Evolutionary conservation across 1,284 basidiomycete species (phyloP).

Genomic region (Rhodotorula sp.): DNA sequence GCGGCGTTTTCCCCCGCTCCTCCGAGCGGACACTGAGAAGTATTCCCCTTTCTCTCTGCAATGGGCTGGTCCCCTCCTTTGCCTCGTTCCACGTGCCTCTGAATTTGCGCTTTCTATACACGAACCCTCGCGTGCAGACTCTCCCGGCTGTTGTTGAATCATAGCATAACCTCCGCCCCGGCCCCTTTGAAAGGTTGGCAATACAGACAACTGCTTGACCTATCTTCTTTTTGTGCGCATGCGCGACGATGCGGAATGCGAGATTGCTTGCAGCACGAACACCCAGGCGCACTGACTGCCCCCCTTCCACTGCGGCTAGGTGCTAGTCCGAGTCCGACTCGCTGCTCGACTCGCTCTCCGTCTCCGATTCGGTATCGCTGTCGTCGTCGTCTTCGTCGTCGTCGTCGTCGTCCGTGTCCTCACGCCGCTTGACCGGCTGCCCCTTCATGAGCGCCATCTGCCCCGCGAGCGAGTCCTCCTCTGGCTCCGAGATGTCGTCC

Average conservation of each 20-base stretch:
- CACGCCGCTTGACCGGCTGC: constrained; percentile 70
- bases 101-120: neutral
- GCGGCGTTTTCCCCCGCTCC: neutral
- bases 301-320: neutral
- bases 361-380: constrained; percentile 9
- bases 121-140: neutral
- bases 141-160: neutral
- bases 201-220: neutral
- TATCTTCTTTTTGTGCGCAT: too few relatives aligned
- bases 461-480: constrained; percentile 91
- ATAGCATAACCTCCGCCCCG: neutral
- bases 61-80: neutral
- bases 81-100: neutral
- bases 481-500: constrained; percentile 93
- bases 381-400: constrained; percentile 45
- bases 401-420: constrained; percentile 58
- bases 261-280: neutral
- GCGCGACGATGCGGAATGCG: neutral
- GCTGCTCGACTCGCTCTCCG: constrained; percentile 49
- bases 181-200: neutral
- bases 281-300: neutral
- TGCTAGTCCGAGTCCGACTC: constrained; percentile 12
- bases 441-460: constrained; percentile 99
- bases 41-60: neutral
- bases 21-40: neutral